These are phyloP conservation scores for Rhodotorula sp. DNA, from an alignment of 1,284 basidiomycete species.

Conservation along the genomic window DNA sequence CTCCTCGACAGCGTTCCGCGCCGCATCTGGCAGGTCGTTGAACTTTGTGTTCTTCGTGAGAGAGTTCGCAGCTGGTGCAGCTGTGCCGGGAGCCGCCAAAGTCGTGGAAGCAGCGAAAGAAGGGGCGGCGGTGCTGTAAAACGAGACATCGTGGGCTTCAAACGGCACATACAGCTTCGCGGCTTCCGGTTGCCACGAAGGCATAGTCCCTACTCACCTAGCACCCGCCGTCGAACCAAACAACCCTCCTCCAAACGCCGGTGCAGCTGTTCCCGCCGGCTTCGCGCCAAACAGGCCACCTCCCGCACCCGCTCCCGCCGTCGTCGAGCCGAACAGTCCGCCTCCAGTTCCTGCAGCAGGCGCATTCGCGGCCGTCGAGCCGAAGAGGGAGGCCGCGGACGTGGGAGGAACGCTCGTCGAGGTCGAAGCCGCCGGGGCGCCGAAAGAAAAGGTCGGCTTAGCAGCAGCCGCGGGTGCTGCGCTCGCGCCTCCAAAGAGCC, in stretches of 20 bases:
- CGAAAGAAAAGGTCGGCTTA: conserved; percentile 24
- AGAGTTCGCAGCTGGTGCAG: conserved; percentile 6
- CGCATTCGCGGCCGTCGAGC: not conserved
- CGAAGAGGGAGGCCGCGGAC: conserved; percentile 6
- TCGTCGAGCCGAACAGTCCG: conserved; percentile 12
- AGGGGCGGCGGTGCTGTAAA: not conserved
- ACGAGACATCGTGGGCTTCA: not conserved
- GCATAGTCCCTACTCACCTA: not conserved
- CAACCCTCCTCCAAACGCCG: not conserved
- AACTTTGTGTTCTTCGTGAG: conserved; percentile 72
- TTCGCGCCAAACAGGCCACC: conserved; percentile 1
- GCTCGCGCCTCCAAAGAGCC: conserved; percentile 11
- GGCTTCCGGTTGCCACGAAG: not conserved
- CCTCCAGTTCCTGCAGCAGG: not conserved
- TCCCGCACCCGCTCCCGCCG: not conserved
- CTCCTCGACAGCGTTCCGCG: conserved; percentile 64
- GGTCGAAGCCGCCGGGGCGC: not conserved
- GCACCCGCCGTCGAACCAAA: not conserved
- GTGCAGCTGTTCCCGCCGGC: not conserved
- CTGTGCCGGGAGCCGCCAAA: not conserved
- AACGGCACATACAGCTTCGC: not conserved
- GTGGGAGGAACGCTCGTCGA: not conserved
- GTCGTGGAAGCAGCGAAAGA: too few relatives aligned
- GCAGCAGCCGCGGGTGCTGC: not conserved
- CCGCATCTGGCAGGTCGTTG: conserved; percentile 71